Conservation (phyloP, 129 eudicot genomes). For the Silybum marianum region DNA sequence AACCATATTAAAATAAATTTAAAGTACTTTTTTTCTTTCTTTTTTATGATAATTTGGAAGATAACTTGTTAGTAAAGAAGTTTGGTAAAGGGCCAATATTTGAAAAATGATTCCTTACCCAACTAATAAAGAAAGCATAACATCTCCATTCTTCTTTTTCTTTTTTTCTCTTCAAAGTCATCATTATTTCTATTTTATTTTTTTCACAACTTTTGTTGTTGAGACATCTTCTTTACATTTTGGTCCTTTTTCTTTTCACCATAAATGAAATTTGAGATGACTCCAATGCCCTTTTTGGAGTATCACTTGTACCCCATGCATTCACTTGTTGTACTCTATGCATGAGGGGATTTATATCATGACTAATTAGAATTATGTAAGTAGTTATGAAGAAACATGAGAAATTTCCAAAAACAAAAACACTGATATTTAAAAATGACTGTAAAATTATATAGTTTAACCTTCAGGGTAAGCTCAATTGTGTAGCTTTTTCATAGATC, state of each 20-base stretch:
- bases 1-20: background rate
- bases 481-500: background rate
- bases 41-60: background rate
- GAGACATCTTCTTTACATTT: slow-evolving; percentile 34
- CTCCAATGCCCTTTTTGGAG: slow-evolving; percentile 5
- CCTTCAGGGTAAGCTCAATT: no score
- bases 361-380: background rate
- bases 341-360: background rate
- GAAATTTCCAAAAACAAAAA: no score
- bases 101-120: slow-evolving; percentile 38
- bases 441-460: no score
- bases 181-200: slow-evolving; percentile 22
- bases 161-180: slow-evolving; percentile 25
- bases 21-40: background rate
- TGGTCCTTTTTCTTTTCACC: slow-evolving; percentile 31
- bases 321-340: background rate
- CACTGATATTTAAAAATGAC: background rate
- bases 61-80: slow-evolving; percentile 17
- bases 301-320: slow-evolving; percentile 6
- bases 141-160: slow-evolving; percentile 13
- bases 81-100: slow-evolving; percentile 33
- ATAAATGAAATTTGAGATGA: slow-evolving; percentile 16
- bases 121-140: slow-evolving; percentile 40
- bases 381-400: background rate
- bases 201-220: slow-evolving; percentile 27